phyloP scores from a whole-genome alignment of 441 rosid species.

The Erodium trifolium region DNA sequence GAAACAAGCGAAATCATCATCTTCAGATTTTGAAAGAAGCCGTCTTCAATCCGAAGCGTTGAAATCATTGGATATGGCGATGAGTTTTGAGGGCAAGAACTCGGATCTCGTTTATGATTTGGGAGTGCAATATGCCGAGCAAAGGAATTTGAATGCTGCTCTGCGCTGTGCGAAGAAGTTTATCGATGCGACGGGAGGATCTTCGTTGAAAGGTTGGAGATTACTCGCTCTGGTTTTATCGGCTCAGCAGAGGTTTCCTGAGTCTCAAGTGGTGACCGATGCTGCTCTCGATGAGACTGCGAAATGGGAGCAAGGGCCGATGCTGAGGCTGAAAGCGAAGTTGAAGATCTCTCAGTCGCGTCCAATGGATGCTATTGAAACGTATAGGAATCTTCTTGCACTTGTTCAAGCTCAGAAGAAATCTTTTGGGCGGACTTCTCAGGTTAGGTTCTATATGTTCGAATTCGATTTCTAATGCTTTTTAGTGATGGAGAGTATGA shows the following conservation, averaged over 20 bases:
- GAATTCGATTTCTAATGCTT: not conserved
- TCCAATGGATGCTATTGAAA: conserved; percentile 71
- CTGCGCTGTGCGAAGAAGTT: conserved; percentile 56
- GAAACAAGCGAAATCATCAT: conserved; percentile 60
- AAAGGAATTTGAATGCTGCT: conserved; percentile 61
- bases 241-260: conserved; percentile 75
- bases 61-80: conserved; percentile 61
- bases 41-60: conserved; percentile 68
- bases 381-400: conserved; percentile 78
- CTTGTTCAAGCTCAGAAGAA: conserved; percentile 87
- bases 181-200: conserved; percentile 76
- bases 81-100: conserved; percentile 53
- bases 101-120: conserved; percentile 69
- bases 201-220: conserved; percentile 79
- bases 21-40: conserved; percentile 78
- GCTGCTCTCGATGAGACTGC: conserved; percentile 92
- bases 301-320: conserved; percentile 82
- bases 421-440: conserved; percentile 56
- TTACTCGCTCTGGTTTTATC: conserved; percentile 70
- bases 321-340: conserved; percentile 78
- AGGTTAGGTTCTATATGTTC: conserved; percentile 32
- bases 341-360: conserved; percentile 56
- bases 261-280: conserved; percentile 78
- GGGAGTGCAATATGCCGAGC: conserved; percentile 83
- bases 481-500: no score